Evolutionary conservation across 2,329 filamentous ascomycete species (phyloP).

Genomic region (Boeremia lycopersici): DNA sequence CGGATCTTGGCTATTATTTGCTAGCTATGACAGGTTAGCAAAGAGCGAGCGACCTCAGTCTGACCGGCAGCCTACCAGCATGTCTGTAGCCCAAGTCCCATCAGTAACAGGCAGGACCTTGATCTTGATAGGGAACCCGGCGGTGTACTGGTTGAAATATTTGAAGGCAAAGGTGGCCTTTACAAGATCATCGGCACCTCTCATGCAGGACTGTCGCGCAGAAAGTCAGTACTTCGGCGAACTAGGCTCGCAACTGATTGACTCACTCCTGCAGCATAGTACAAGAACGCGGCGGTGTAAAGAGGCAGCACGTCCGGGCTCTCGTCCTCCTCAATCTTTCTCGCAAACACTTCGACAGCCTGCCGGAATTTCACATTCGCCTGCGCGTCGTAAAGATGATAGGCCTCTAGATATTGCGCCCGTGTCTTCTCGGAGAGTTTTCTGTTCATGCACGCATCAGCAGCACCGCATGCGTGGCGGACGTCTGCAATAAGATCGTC

Average conservation of each 20-base stretch:
- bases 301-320: slow-evolving; percentile 5
- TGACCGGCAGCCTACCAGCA: not conserved
- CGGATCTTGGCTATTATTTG: slow-evolving; percentile 1
- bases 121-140: not conserved
- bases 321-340: not conserved
- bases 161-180: slow-evolving; percentile 1
- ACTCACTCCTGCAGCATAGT: slow-evolving; percentile 6
- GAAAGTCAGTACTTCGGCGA: not conserved
- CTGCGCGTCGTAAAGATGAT: not conserved
- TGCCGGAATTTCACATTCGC: not conserved
- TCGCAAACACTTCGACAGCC: not conserved
- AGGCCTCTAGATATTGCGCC: not conserved
- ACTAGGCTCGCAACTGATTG: not conserved
- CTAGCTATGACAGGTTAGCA: not conserved
- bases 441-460: slow-evolving; percentile 2
- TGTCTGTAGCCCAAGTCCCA: not conserved
- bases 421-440: not conserved
- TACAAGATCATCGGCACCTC: not conserved
- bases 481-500: slow-evolving; percentile 3
- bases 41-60: too few species aligned
- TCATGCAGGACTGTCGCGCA: not conserved
- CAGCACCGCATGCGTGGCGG: slow-evolving; percentile 1
- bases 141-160: slow-evolving; percentile 2
- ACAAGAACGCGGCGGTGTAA: not conserved
- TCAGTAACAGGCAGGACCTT: not conserved